phyloP scores from a whole-genome alignment of 1,284 basidiomycete species.

The Cutaneotrichosporon sp. region DNA sequence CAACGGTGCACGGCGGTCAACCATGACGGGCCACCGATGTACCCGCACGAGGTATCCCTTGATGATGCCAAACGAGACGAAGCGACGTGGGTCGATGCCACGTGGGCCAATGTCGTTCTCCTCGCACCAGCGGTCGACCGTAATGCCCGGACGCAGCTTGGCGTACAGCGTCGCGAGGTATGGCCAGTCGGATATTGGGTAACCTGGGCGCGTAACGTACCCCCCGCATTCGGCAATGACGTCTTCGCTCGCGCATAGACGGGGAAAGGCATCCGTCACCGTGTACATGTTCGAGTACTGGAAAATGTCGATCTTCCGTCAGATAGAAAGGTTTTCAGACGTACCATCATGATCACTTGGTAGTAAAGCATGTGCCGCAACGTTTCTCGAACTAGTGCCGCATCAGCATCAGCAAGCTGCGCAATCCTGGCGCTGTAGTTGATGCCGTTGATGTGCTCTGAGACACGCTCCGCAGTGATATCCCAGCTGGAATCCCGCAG shows the following conservation, averaged over 20 bases:
- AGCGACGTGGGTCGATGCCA: constrained; percentile 84
- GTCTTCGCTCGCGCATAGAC: constrained; percentile 72
- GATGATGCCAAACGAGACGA: constrained; percentile 98
- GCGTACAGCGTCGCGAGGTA: constrained; percentile 79
- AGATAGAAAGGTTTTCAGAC: constrained; percentile 6
- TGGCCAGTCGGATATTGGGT: constrained; percentile 64
- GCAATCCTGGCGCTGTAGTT: constrained; percentile 70
- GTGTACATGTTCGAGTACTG: constrained; percentile 98
- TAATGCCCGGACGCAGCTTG: constrained; percentile 73
- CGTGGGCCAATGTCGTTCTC: constrained; percentile 62
- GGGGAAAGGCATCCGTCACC: constrained; percentile 73
- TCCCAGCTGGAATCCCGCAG: constrained; percentile 92
- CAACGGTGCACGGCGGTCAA: constrained; percentile 23
- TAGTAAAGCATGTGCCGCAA: constrained; percentile 95
- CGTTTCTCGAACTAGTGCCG: constrained; percentile 74
- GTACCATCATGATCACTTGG: constrained; percentile 79
- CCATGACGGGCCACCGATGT: constrained; percentile 76
- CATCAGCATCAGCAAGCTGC: constrained; percentile 82
- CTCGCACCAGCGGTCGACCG: constrained; percentile 85
- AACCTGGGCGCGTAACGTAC: constrained; percentile 69
- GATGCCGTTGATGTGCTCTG: constrained; percentile 32
- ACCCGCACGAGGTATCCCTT: constrained; percentile 93
- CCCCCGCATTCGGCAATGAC: constrained; percentile 81
- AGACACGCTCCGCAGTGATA: constrained; percentile 79
- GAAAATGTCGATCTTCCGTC: constrained; percentile 74